These are phyloP conservation scores for Nemania diffusa DNA, from an alignment of 2,329 filamentous ascomycete species.

Conservation along the genomic window DNA sequence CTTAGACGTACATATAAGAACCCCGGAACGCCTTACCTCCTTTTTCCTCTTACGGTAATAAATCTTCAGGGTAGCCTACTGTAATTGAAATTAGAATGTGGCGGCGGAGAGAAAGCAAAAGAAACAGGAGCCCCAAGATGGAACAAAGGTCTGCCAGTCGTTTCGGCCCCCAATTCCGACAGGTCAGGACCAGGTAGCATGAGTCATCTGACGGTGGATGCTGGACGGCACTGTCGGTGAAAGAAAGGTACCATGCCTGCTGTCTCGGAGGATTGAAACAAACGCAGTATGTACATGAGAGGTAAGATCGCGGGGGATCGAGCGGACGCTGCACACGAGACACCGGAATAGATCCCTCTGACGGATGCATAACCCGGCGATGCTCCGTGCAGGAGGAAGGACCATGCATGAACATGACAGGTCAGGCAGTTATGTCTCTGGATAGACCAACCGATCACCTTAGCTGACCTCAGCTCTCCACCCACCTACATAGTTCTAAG, in stretches of 20 bases:
- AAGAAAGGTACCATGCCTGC: background rate
- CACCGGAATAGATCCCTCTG: slow-evolving; percentile 9
- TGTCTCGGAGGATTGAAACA: slow-evolving; percentile 2
- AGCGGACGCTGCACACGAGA: background rate
- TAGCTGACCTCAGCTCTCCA: background rate
- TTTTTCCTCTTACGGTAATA: background rate
- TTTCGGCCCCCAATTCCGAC: background rate
- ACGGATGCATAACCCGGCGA: slow-evolving; percentile 24
- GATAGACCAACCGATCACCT: background rate
- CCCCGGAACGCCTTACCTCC: background rate
- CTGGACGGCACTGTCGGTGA: background rate
- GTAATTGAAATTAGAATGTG: background rate
- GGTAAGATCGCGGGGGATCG: background rate
- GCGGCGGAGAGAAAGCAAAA: background rate
- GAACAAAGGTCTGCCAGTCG: background rate
- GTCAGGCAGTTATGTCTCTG: background rate
- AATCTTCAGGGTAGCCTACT: background rate
- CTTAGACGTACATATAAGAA: too few species aligned
- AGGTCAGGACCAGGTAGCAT: background rate
- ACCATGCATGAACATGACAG: slow-evolving; percentile 29
- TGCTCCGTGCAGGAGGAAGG: slow-evolving; percentile 22
- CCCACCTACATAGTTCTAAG: too few species aligned
- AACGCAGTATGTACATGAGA: background rate
- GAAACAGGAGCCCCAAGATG: background rate
- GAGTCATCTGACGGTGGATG: background rate